Percentiles rank a stretch among this genome's conserved stretches.
These are phyloP conservation scores for Candida railenensis DNA, from an alignment of 805 yeast genomes.

Conservation along the genomic window DNA sequence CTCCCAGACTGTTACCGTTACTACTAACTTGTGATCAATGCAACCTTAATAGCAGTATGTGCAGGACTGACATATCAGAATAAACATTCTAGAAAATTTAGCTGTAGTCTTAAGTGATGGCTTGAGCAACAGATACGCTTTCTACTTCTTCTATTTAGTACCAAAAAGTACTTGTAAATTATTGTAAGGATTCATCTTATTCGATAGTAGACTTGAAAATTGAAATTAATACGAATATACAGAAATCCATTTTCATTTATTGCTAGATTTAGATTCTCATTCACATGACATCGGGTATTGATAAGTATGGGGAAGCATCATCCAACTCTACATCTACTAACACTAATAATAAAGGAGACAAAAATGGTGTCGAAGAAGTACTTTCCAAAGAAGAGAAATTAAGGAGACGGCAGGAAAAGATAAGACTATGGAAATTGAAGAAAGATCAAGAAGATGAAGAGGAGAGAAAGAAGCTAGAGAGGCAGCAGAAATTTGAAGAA, in stretches of 20 bases:
- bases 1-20: constrained; percentile 93
- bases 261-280: neutral
- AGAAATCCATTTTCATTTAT: neutral
- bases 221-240: neutral
- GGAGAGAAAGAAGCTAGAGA: constrained; percentile 20
- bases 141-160: neutral
- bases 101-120: no score
- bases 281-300: neutral
- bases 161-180: neutral
- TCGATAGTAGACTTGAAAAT: neutral
- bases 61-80: no score
- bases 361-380: constrained; percentile 6
- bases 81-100: no score
- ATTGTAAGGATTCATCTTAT: neutral
- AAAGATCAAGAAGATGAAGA: constrained; percentile 12
- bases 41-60: no score
- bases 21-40: constrained; percentile 81
- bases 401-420: constrained; percentile 46
- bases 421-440: constrained; percentile 42
- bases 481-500: constrained; percentile 45
- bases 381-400: constrained; percentile 32
- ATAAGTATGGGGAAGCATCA: neutral
- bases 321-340: neutral
- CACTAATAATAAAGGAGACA: constrained; percentile 1
- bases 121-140: no score